phyloP scores from a whole-genome alignment of 345 rosid species.

The Aethionema arabicum region DNA sequence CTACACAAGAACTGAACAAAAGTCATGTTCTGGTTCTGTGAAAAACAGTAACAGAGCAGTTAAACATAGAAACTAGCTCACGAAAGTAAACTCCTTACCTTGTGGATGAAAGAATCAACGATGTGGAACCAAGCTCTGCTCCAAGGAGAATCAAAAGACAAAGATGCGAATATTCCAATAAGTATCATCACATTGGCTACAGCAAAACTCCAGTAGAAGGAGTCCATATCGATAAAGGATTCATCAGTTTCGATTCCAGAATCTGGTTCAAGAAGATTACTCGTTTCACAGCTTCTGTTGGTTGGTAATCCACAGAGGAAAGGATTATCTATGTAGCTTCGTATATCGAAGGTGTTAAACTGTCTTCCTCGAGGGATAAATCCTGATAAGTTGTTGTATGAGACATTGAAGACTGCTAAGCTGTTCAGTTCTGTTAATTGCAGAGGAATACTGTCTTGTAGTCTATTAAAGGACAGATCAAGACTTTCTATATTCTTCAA shows the following conservation, averaged over 20 bases:
- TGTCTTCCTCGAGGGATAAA: conserved; percentile 12
- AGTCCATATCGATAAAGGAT: not conserved
- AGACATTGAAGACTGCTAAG: not conserved
- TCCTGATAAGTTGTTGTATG: conserved; percentile 19
- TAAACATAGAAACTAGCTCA: not conserved
- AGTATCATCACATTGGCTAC: conserved; percentile 17
- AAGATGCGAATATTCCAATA: conserved; percentile 2
- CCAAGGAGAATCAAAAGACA: conserved; percentile 31
- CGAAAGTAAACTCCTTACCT: not conserved
- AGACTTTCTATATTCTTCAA: conserved; percentile 37
- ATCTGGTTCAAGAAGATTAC: not conserved
- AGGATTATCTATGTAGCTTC: conserved; percentile 11
- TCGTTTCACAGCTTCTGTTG: not conserved
- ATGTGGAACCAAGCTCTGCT: conserved; percentile 8
- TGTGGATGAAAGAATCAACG: conserved; percentile 20
- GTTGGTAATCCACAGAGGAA: conserved; percentile 24
- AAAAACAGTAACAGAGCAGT: not conserved
- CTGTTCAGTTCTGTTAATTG: not conserved
- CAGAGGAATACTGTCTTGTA: conserved; percentile 8
- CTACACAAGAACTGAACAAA: not conserved
- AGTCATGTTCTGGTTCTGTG: no score
- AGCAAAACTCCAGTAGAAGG: conserved; percentile 17
- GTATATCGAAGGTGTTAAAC: conserved; percentile 6
- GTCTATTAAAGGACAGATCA: conserved; percentile 27
- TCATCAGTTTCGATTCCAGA: not conserved